Evolutionary conservation across 2,329 filamentous ascomycete species (phyloP), one percentile per base, ranked within the genome.

Genomic region (Sclerotinia borealis): DNA sequence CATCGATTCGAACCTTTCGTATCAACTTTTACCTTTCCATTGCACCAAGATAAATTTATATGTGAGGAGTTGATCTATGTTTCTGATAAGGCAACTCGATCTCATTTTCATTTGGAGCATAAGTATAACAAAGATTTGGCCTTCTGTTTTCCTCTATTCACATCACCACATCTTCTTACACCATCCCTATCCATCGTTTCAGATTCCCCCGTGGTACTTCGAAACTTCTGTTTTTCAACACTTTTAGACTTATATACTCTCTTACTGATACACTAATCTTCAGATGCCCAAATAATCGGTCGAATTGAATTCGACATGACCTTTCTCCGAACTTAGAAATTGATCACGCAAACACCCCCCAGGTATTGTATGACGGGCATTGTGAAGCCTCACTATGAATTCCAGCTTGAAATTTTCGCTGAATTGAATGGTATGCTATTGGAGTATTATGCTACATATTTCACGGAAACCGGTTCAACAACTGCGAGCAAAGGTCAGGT

Each of bases 11-110:
- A 25, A 7, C 41, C 64, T 5, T 47, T 63, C 11, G 29, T 17
- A n/a, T 55, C 49, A 15, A 50, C 45, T 13, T 65, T 67, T 37
- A 51, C 61, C 13, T 67, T 67, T 36, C 27, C 43, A 9, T n/a
- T 63, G 4, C 29, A 64, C 9, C 19, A 27, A 15, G 29, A 60
- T 22, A 22, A 6, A 6, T 54, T 69, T 5, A 39, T 51, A 8
- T 69, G 67, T 39, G 65, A 69, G 51, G 68, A 69, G 31, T 17
- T 67, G 1, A 43, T 69, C 6, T 67, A 63, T 37, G 64, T 68
- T 11, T 61, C 59, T 3, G 68, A 68, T 47, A 15, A 49, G 3
- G 50, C 49, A 3, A 67, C 59, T 0, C 37, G 65, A 41, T 63
- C 64, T 10, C 56, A 67, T 50, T 66, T 60, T 49, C 19, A 31